phyloP scores from a whole-genome alignment of 1,139 yeast genomes.

The Keqinozyma sinolaborantium region DNA sequence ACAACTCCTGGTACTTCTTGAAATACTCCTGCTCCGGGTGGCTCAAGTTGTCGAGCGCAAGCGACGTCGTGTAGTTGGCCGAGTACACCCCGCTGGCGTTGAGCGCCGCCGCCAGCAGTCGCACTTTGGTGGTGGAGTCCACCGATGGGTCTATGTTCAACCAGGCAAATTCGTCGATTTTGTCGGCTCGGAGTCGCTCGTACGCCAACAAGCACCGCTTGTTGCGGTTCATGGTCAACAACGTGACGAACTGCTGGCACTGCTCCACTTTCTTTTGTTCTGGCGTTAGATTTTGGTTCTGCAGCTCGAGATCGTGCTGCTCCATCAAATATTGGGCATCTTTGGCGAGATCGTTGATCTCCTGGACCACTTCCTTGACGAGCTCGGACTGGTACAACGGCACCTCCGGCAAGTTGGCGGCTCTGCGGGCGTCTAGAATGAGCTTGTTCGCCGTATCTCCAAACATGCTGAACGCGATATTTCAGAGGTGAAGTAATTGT shows the following conservation, averaged over 20 bases:
- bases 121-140: slow-evolving; percentile 7
- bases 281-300: slow-evolving; percentile 20
- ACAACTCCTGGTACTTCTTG: slow-evolving; percentile 63
- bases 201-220: slow-evolving; percentile 87
- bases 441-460: slow-evolving; percentile 86
- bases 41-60: slow-evolving; percentile 52
- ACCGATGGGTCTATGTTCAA: slow-evolving; percentile 38
- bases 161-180: slow-evolving; percentile 75
- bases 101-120: slow-evolving; percentile 4
- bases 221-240: slow-evolving; percentile 77
- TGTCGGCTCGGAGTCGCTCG: slow-evolving; percentile 65
- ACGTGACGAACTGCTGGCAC: slow-evolving; percentile 80
- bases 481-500: not conserved
- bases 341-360: slow-evolving; percentile 52
- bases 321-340: slow-evolving; percentile 41
- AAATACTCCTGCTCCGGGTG: slow-evolving; percentile 81
- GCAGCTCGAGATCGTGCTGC: slow-evolving; percentile 16
- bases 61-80: slow-evolving; percentile 26
- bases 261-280: slow-evolving; percentile 48
- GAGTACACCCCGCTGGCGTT: slow-evolving; percentile 1
- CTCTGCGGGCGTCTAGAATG: slow-evolving; percentile 78
- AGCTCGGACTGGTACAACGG: slow-evolving; percentile 76
- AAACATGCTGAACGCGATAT: slow-evolving; percentile 61
- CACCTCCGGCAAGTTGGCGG: slow-evolving; percentile 60
- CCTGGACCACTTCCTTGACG: slow-evolving; percentile 64